A percentile compares a stretch with the other conserved stretches of the same genome.
Conservation (phyloP, 768 basidiomycete genomes). For the Termitomyces sp. region DNA sequence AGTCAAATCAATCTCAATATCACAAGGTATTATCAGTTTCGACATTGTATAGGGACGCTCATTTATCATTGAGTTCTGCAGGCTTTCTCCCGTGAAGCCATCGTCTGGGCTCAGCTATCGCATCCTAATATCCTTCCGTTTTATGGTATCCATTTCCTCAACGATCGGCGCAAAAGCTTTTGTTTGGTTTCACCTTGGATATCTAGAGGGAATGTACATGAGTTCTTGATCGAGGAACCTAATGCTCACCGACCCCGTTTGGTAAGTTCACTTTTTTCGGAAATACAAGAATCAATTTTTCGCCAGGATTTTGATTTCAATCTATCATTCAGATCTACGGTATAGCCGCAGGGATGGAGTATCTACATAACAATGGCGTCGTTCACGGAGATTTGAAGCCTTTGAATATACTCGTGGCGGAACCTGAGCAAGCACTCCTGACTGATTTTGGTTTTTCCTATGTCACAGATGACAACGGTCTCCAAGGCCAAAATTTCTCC, state of each 20-base stretch:
- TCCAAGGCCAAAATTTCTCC: background rate
- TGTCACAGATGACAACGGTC: constrained; percentile 12
- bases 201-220: constrained; percentile 27
- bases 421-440: constrained; percentile 33
- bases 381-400: constrained; percentile 43
- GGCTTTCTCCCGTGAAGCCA: constrained; percentile 11
- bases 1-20: constrained; percentile 10
- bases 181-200: constrained; percentile 33
- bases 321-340: constrained; percentile 20
- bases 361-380: constrained; percentile 28
- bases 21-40: constrained; percentile 15
- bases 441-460: constrained; percentile 45
- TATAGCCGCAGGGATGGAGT: constrained; percentile 24
- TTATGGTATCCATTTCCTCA: constrained; percentile 15
- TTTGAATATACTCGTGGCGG: constrained; percentile 41
- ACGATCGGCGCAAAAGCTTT: constrained; percentile 19
- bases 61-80: constrained; percentile 14
- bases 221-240: constrained; percentile 15
- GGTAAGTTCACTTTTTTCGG: background rate
- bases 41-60: background rate
- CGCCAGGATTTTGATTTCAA: constrained; percentile 11
- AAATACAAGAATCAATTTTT: background rate
- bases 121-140: constrained; percentile 27
- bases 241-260: constrained; percentile 8
- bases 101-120: constrained; percentile 11